Evolutionary conservation across 2,329 filamentous ascomycete genomes (phyloP), one percentile per base, ranked within the genome.

Genomic region (Aspergillus novofumigatus): DNA sequence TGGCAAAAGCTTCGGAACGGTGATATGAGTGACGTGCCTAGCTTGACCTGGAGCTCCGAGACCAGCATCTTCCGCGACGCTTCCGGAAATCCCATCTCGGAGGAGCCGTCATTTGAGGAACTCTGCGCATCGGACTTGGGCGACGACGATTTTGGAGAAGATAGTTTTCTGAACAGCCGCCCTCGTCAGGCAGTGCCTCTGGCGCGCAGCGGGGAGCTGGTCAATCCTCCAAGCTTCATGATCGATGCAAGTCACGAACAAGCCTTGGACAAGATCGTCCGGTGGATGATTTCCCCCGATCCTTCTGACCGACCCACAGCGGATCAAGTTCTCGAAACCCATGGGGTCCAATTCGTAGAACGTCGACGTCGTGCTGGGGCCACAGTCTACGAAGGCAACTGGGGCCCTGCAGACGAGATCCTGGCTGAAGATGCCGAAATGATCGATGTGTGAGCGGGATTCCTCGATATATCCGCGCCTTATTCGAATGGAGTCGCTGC

Each of bases 331-430:
- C 82, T 96, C 49, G 77, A 83, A 49, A 83, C 87, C 1, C 85
- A 87, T 51, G 91, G 91, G 25, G 82, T 96, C 53, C 83, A 82
- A 59, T 99, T 94, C 90, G 88, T 95, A 32, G 83, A 86, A 54
- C 78, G 80, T 52, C 86, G 92, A 60, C 86, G 92, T 55, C 86
- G 89, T 55, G 90, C 92, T 10, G 90, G 92, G 48, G 94, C 94
- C n/a, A 97, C 92, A 0, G 87, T 99, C 53, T 99, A 90, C 66
- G 94, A 99, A 77, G 94, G 94, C 61, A 94, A 91, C 71, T 99
- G 92, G 89, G 94, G 94, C 3, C 93, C 93, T 32, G 83, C 83
- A 25, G 87, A 87, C 62, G 83, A 86, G 60, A 78, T 86, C 21
- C 77, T 86, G 54, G 77, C 76, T 25, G 79, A 80, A 64, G 80